Base-by-base conservation (phyloP, 768 basidiomycete genomes). In the Pluteus cervinus region DNA sequence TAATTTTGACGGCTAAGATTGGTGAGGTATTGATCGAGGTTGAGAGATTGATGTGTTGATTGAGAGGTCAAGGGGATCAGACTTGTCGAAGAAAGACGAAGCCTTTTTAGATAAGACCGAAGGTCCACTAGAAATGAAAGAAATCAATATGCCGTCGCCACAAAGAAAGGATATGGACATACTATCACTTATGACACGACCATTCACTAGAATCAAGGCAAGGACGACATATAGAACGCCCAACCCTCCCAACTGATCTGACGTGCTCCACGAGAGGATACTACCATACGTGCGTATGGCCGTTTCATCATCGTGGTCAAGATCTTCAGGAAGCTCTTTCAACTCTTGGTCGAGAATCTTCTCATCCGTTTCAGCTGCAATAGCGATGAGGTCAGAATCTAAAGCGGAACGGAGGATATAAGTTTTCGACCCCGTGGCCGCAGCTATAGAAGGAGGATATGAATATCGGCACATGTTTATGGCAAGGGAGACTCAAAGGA, bases 181-280 rank as follows among this genome's bases (percentile, higher is more conserved):
- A 92, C 92, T 58, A 49, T 96, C 91, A 18, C 68, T 65, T 12
- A 96, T 66, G 10, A 76, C 71, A 7, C 83, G 65, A 30, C 88
- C 88, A 45, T 76, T 80, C 29, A 83, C 84, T n/a, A 98, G 68
- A 32, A 98, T 79, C 16, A 96, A 64, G 0, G 83, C 78, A 7
- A 97, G 74, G 24, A 98, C 71, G 11, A 88, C 76, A 39, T 89
- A 84, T 10, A 92, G 67, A 4, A 96, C 58, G 6, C 91, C 93
- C 16, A 85, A 53, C 2, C 73, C 51, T 2, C 73, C 81, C 1
- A 89, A 64, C 44, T 92, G 72, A 53, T 90, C 79, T 9, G 65
- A 53, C 37, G 62, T 66, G 42, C 74, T 81, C 81, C 85, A 88
- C 1, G 81, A 77, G 31, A 91, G 65, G 47, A 90, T 68, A 37